phyloP scores from a whole-genome alignment of 2,329 filamentous ascomycete species.

The Fusarium aywerte region DNA sequence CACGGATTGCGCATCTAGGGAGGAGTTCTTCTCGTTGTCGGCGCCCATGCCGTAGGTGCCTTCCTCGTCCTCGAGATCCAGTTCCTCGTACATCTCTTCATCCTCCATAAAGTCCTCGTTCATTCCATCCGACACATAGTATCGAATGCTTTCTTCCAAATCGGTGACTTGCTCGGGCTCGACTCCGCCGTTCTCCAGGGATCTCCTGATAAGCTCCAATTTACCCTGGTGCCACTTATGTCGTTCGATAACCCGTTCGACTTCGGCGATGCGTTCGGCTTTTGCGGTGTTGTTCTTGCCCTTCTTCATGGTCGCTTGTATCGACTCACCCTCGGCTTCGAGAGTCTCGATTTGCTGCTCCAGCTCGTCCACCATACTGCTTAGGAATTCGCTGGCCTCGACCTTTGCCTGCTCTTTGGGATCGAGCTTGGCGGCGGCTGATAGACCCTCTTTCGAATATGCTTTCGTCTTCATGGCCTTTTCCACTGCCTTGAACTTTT shows the following conservation, averaged over 20 bases:
- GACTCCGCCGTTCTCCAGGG: slow-evolving; percentile 90
- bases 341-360: slow-evolving; percentile 92
- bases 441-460: slow-evolving; percentile 97
- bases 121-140: slow-evolving; percentile 92
- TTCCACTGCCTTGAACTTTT: slow-evolving; percentile 99
- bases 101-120: slow-evolving; percentile 93
- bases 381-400: slow-evolving; percentile 87
- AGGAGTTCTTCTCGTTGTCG: slow-evolving; percentile 90
- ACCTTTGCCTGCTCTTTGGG: slow-evolving; percentile 97
- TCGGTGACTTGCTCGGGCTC: slow-evolving; percentile 88
- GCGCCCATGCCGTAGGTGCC: slow-evolving; percentile 82
- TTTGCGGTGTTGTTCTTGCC: slow-evolving; percentile 88
- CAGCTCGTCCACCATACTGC: slow-evolving; percentile 88
- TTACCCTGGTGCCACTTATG: slow-evolving; percentile 98
- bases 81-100: slow-evolving; percentile 93
- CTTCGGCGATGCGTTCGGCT: slow-evolving; percentile 86
- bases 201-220: slow-evolving; percentile 88
- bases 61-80: slow-evolving; percentile 92
- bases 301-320: slow-evolving; percentile 93
- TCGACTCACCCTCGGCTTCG: slow-evolving; percentile 87
- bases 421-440: slow-evolving; percentile 90
- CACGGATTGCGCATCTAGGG: slow-evolving; percentile 92
- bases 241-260: slow-evolving; percentile 84
- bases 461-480: slow-evolving; percentile 99
- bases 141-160: slow-evolving; percentile 90